Base-by-base conservation (phyloP, 371 early-diverging fungal genomes). In the Apophysomyces trapeziformis region DNA sequence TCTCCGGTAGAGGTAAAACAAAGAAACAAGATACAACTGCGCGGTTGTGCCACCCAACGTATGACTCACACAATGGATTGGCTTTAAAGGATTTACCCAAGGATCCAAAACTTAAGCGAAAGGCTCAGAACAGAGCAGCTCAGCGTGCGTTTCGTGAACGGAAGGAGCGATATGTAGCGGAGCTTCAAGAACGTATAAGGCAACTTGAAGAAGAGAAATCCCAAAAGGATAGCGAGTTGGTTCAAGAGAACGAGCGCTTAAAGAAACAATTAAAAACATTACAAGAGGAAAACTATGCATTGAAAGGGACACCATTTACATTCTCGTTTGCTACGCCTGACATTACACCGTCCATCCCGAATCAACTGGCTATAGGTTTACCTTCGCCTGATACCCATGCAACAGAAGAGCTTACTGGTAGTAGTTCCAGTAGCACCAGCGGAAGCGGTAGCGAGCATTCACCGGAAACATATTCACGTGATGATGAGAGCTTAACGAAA, bases 141-240 rank as follows among this genome's bases (percentile, higher is more conserved):
- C 90, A 90, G 68, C 81, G 90, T 7, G 89, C 89, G 2, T 90
- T 90, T 75, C 84, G 90, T 43, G 86, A 90, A 63, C 83, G 90
- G 43, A 88, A 87, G 69, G 87, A 89, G 57, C 80, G 81, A 58
- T 86, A 90, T 66, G 84, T 89, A 21, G 77, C 82, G 70, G 77
- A 82, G 32, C 76, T 90, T 32, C 87, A 89, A 65, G 76, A 79
- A 38, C 79, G 83, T 21, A 88, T 93, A 63, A 80, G 80, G 57
- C 86, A 87, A 38, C 78, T 93, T 12, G 84, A 86, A 45, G 86
- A 84, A 43, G 35, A 67, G 6, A 60, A 63, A 16, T 68, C 70
- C 18, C 67, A 65, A 21, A 69, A 64, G 61, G 65, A 74, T 56
- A 50, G 21, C 2, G 21, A 50, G 35, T 56, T 78, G 6, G 56